Evolutionary conservation across 2,329 filamentous ascomycete genomes (phyloP), one percentile per base, ranked within the genome.

Genomic region (Trichophyton equinum): DNA sequence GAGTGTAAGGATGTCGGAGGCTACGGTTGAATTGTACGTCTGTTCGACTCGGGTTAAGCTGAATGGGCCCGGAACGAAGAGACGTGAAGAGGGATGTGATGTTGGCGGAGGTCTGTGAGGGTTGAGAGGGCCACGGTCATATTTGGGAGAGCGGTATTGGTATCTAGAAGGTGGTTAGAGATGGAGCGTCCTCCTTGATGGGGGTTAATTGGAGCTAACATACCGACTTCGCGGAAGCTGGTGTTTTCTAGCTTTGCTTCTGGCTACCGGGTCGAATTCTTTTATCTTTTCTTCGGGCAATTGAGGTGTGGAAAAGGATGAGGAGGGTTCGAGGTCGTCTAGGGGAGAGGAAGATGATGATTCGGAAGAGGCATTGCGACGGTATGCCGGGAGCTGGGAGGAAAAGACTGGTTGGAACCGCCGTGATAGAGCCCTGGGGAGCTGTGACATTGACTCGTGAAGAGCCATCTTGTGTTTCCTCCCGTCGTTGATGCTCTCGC

Each of bases 101-200:
- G 85, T 82, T 44, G 85, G 82, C n/a, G 90, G 92, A 62, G 90
- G 88, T 77, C 96, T 90, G 69, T 96, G 85, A 58, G 94, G 94
- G 73, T 97, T 91, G 25, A 97, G 81, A 65, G 91, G 91, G 61
- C 94, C 94, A 70, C 92, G 89, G 75, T 96, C 86, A 81, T 91
- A 99, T 77, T 92, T 94, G 65, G 94, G 94, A 58, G 92, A 87
- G 65, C 91, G 90, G 75, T 88, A 97, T 76, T 95, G 89, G 78
- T 97, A 99, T 81, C 92, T 95, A 30, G 33, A 13, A 13, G 11
- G 33, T 38, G 1, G 33, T 38, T 38, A 38, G 33, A 8, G 9
- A 13, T 3, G 33, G 33, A 11, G 8, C 13, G 33, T 13, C 33
- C 33, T 38, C 2, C 9, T 9, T 38, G 33, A 38, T 38, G 33